Conservation (phyloP, 805 yeast species). For the Phaffomyces opuntiae region DNA sequence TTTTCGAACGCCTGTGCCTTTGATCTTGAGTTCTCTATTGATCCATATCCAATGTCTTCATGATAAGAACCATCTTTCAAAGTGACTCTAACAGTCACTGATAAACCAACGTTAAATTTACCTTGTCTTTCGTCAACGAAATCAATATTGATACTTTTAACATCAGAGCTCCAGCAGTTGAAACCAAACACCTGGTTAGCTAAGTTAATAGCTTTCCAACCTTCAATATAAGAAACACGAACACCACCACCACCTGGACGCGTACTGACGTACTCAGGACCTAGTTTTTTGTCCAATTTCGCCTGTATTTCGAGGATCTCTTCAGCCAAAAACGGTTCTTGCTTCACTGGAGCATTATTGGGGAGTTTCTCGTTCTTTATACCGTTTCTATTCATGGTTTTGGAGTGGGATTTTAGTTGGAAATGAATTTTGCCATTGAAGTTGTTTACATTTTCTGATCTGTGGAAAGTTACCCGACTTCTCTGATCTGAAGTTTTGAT, state of each 20-base stretch:
- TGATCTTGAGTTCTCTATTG: slow-evolving; percentile 63
- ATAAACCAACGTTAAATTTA: slow-evolving; percentile 56
- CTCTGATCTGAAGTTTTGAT: not conserved
- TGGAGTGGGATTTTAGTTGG: not conserved
- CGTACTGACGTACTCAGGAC: slow-evolving; percentile 72
- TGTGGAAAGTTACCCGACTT: not conserved
- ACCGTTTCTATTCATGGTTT: slow-evolving; percentile 5
- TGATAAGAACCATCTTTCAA: slow-evolving; percentile 71
- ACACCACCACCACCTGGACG: slow-evolving; percentile 71
- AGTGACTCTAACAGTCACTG: slow-evolving; percentile 67
- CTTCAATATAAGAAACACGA: slow-evolving; percentile 68
- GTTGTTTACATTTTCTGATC: slow-evolving; percentile 2
- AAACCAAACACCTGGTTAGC: slow-evolving; percentile 82
- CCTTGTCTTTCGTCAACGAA: slow-evolving; percentile 60
- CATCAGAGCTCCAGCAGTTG: slow-evolving; percentile 77
- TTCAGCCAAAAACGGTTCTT: slow-evolving; percentile 11
- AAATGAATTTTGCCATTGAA: not conserved
- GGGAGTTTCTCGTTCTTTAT: slow-evolving; percentile 4
- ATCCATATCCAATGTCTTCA: slow-evolving; percentile 85
- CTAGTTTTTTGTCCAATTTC: slow-evolving; percentile 42
- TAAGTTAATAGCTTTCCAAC: slow-evolving; percentile 74
- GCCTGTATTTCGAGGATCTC: slow-evolving; percentile 26
- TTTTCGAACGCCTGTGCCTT: slow-evolving; percentile 77
- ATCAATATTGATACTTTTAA: slow-evolving; percentile 59
- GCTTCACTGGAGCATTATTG: slow-evolving; percentile 6